phyloP scores from a whole-genome alignment of 148 eudicot species.

The Cornus kousa region DNA sequence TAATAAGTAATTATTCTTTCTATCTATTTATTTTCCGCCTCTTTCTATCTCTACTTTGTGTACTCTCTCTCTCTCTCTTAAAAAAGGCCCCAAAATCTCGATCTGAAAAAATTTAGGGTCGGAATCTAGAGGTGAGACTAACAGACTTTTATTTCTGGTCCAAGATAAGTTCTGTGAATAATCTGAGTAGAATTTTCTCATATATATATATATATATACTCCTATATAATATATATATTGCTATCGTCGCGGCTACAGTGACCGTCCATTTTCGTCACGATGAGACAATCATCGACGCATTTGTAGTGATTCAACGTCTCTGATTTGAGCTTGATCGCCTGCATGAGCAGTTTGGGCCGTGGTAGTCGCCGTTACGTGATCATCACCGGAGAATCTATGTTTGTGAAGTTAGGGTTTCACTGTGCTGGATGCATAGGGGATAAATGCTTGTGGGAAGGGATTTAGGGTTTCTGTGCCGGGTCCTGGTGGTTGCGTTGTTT shows the following conservation, averaged over 20 bases:
- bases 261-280: background rate
- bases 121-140: background rate
- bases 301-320: background rate
- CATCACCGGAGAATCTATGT: slow-evolving; percentile 10
- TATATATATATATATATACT: background rate
- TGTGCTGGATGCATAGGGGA: slow-evolving; percentile 25
- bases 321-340: slow-evolving; percentile 1
- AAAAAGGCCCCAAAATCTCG: slow-evolving; percentile 23
- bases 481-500: slow-evolving; percentile 23
- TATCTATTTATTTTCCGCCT: background rate
- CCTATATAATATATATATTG: slow-evolving; percentile 11
- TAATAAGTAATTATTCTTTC: background rate
- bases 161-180: background rate
- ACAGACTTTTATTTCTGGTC: background rate
- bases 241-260: slow-evolving; percentile 1
- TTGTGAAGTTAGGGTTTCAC: slow-evolving; percentile 30
- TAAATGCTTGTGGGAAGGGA: slow-evolving; percentile 67
- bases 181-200: background rate
- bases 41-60: slow-evolving; percentile 1
- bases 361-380: background rate
- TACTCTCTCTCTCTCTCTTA: slow-evolving; percentile 15
- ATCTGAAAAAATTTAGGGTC: slow-evolving; percentile 15
- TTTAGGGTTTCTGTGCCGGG: slow-evolving; percentile 63
- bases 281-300: background rate
- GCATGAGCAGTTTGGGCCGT: slow-evolving; percentile 19